Conservation (phyloP, 495 filamentous ascomycete genomes). For the Chaetomium cochliodes region DNA sequence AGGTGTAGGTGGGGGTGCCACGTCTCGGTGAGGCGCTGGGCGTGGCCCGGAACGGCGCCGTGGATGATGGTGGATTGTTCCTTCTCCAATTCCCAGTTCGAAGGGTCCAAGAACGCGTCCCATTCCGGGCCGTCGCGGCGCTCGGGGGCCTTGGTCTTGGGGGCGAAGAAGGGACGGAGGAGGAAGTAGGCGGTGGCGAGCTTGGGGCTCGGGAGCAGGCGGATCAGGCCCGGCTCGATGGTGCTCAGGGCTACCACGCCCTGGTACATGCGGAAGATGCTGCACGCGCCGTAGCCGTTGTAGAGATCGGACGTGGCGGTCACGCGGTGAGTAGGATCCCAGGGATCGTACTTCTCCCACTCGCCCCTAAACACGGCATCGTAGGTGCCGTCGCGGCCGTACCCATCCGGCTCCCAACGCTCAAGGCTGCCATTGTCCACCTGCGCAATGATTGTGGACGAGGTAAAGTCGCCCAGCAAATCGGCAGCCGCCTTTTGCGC, state of each 20-base stretch:
- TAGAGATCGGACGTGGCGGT: slow-evolving; percentile 76
- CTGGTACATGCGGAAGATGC: slow-evolving; percentile 86
- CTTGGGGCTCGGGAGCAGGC: slow-evolving; percentile 77
- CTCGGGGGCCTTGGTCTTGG: slow-evolving; percentile 47
- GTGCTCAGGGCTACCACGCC: slow-evolving; percentile 81
- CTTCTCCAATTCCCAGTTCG: slow-evolving; percentile 57
- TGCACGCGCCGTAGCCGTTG: slow-evolving; percentile 81
- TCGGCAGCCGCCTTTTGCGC: slow-evolving; percentile 38
- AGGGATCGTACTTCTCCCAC: slow-evolving; percentile 87
- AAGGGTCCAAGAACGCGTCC: slow-evolving; percentile 53
- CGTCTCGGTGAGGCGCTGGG: slow-evolving; percentile 72
- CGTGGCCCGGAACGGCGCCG: slow-evolving; percentile 74
- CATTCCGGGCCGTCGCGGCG: slow-evolving; percentile 38
- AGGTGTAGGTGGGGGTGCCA: slow-evolving; percentile 82
- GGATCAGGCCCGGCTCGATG: slow-evolving; percentile 77
- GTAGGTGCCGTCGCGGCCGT: slow-evolving; percentile 70
- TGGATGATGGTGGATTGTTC: slow-evolving; percentile 63
- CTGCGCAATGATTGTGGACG: slow-evolving; percentile 60
- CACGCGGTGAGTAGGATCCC: slow-evolving; percentile 74
- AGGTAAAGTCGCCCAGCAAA: slow-evolving; percentile 46
- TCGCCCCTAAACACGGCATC: slow-evolving; percentile 69
- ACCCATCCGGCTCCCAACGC: slow-evolving; percentile 85
- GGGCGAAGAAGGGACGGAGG: slow-evolving; percentile 79
- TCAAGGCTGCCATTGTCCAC: slow-evolving; percentile 84
- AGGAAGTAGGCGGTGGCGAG: slow-evolving; percentile 84